Evolutionary conservation across 331 rosid species (phyloP), one percentile per base, ranked within the genome.

Genomic region (Rosa hybrid): DNA sequence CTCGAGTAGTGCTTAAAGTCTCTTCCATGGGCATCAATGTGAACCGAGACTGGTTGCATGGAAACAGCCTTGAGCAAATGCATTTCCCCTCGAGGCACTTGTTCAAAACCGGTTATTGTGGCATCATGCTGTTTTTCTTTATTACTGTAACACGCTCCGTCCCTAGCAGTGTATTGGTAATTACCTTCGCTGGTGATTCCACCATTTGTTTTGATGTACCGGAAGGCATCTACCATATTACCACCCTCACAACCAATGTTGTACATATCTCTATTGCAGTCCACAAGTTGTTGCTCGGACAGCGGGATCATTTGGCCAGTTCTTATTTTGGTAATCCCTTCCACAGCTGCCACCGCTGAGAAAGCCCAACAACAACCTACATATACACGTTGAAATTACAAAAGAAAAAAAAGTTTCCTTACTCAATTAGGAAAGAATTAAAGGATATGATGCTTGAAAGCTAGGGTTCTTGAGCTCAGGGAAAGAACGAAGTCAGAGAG

Each of bases 21-120:
- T 9, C 4, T 13, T 0, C 8, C 0, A 30, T 30, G 34, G 34
- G 34, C 34, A 30, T 30, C 4, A 0, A 49, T 57, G 20, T 0
- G 81, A 34, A 77, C 68, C 0, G 87, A 74, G 5, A 89, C 84
- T 0, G 87, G 90, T 64, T 85, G 91, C 7, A 0, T 62, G 0
- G 80, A 6, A 17, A 81, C 89, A 0, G 83, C 86, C 9, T 65
- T 79, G 2, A 65, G 68, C 13, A 87, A 6, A 2, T 53, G 34
- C 87, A 1, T 41, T 68, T 79, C 84, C 90, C 21, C 14, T 49
- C 2, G 1, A 21, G 50, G 64, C 0, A 87, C 88, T 20, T 25
- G n/a, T 41, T 11, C 10, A 41, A 39, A 78, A 3, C 74, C 62
- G 0, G 5, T 71, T 27, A 89, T 85, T 1, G 59, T 53, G n/a